Evolutionary conservation across 2,329 filamentous ascomycete genomes (phyloP).

Genomic region (Exophiala oligosperma): DNA sequence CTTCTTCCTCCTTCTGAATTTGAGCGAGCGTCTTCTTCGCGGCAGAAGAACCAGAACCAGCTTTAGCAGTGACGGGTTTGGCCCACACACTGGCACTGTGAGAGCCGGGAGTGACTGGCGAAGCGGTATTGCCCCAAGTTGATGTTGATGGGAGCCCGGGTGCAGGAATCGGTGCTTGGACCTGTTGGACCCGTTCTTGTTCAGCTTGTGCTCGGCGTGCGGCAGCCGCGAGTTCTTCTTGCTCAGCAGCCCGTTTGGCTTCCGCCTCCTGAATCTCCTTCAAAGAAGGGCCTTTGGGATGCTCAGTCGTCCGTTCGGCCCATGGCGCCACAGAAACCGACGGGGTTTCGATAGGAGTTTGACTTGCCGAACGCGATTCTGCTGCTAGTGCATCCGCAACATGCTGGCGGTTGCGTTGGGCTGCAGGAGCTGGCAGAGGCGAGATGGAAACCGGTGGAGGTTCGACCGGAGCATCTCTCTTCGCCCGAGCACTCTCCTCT

Average conservation of each 20-base stretch:
- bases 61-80: constrained; percentile 49
- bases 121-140: constrained; percentile 78
- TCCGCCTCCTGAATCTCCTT: constrained; percentile 97
- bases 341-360: constrained; percentile 68
- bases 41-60: constrained; percentile 34
- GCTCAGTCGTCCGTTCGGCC: constrained; percentile 78
- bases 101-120: constrained; percentile 63
- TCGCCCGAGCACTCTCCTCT: constrained; percentile 49
- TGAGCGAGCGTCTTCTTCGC: constrained; percentile 89
- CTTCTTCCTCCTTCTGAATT: constrained; percentile 95
- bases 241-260: constrained; percentile 86
- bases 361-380: constrained; percentile 70
- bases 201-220: constrained; percentile 74
- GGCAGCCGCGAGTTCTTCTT: constrained; percentile 76
- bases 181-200: constrained; percentile 64
- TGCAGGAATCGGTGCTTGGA: constrained; percentile 67
- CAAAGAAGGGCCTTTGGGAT: constrained; percentile 82
- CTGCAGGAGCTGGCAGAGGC: constrained; percentile 82
- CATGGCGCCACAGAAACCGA: constrained; percentile 83
- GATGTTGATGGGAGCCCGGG: constrained; percentile 80
- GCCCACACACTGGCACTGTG: constrained; percentile 47
- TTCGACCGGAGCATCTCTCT: constrained; percentile 58
- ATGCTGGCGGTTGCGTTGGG: constrained; percentile 79
- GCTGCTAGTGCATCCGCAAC: constrained; percentile 71
- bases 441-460: constrained; percentile 74